Evolutionary conservation across 2,329 filamentous ascomycete genomes (phyloP).

Genomic region (Pseudopyrenochaeta lycopersici): DNA sequence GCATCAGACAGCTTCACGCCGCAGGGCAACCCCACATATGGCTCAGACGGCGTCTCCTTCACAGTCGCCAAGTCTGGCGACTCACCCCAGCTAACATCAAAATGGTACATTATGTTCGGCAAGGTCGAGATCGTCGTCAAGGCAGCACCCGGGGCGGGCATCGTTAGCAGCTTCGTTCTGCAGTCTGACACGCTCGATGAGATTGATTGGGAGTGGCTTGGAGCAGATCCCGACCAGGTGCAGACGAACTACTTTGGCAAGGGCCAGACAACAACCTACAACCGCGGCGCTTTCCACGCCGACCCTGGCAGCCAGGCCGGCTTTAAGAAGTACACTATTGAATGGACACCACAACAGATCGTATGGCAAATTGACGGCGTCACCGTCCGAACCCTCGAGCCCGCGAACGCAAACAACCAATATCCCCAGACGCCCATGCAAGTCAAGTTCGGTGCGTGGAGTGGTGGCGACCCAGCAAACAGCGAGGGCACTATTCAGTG

Average conservation of each 20-base stretch:
- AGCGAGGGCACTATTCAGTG: constrained; percentile 83
- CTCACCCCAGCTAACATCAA: constrained; percentile 82
- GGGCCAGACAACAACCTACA: constrained; percentile 83
- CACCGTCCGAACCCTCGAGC: constrained; percentile 78
- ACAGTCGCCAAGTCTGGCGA: constrained; percentile 82
- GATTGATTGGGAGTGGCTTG: constrained; percentile 97
- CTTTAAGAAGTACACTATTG: constrained; percentile 88
- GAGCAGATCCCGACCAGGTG: constrained; percentile 77
- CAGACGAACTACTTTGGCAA: constrained; percentile 98
- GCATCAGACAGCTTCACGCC: constrained; percentile 80
- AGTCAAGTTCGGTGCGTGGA: constrained; percentile 91
- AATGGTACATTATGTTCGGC: constrained; percentile 99
- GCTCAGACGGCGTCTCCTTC: constrained; percentile 79
- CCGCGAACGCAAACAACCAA: constrained; percentile 74
- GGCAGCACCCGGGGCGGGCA: constrained; percentile 85
- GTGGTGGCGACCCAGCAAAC: constrained; percentile 86
- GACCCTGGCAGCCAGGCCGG: constrained; percentile 72
- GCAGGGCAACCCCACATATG: constrained; percentile 76
- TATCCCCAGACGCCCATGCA: constrained; percentile 98
- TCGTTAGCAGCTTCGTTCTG: constrained; percentile 91
- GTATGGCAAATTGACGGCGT: constrained; percentile 85
- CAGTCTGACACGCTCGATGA: constrained; percentile 94
- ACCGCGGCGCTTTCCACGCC: constrained; percentile 83
- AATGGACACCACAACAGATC: constrained; percentile 88
- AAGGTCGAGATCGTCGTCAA: constrained; percentile 86